Evolutionary conservation across 192 early-diverging fungal genomes (phyloP).

Genomic region (Linnemannia exigua): DNA sequence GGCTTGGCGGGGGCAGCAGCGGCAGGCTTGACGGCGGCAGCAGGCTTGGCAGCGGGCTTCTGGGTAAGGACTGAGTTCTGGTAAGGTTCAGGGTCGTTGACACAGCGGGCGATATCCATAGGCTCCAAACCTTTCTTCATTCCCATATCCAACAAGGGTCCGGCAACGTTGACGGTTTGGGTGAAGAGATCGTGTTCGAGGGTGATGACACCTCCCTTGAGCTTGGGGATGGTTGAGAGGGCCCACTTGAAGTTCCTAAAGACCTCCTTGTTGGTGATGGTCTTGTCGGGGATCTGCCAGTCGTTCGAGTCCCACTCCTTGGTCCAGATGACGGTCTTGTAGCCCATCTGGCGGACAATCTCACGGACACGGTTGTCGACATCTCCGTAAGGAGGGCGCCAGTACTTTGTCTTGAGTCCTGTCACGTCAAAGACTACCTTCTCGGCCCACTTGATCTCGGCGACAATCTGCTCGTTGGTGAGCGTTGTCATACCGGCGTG

Average conservation of each 20-base stretch:
- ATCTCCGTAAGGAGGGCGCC: constrained; percentile 75
- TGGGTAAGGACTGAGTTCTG: constrained; percentile 37
- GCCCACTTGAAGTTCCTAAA: constrained; percentile 58
- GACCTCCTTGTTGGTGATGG: constrained; percentile 42
- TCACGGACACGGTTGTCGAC: constrained; percentile 75
- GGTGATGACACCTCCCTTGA: constrained; percentile 62
- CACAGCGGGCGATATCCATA: constrained; percentile 51
- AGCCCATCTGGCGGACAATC: constrained; percentile 66
- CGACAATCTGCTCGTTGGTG: constrained; percentile 69
- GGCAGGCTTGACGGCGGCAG: neutral
- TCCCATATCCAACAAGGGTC: constrained; percentile 49
- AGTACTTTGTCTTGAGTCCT: constrained; percentile 65
- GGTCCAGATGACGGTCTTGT: constrained; percentile 66
- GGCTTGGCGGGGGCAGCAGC: neutral
- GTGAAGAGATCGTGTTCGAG: constrained; percentile 68
- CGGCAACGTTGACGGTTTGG: constrained; percentile 64
- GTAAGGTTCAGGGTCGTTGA: constrained; percentile 47
- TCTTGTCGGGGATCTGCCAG: constrained; percentile 61
- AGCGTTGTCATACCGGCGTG: constrained; percentile 64
- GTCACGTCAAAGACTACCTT: constrained; percentile 60
- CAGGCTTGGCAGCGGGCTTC: neutral
- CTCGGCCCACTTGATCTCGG: constrained; percentile 66
- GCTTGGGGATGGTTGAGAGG: constrained; percentile 57
- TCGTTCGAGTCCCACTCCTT: constrained; percentile 67
- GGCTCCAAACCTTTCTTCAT: constrained; percentile 50